Base-by-base conservation (phyloP, 768 basidiomycete species). In the Hemileccinum impolitum region DNA sequence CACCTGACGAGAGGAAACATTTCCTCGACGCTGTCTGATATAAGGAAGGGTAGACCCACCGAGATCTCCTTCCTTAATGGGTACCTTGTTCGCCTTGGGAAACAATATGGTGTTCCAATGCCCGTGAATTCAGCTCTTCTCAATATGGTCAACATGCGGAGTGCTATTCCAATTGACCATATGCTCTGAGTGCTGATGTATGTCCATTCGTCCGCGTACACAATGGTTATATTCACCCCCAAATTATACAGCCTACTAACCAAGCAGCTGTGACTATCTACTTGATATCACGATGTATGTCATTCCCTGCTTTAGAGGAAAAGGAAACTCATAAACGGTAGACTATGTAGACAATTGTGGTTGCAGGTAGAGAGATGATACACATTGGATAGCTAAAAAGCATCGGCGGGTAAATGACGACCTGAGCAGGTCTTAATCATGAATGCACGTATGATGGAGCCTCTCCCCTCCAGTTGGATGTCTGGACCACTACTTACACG, bases 61-160 rank as follows among this genome's bases (percentile, higher is more conserved):
- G 94, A 97, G 70, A 77, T 97, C 19, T 79, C 86, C 15, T 89
- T 72, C 58, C 73, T 96, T 58, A 93, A 90, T 51, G 94, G 94
- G 5, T 90, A 93, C 64, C 66, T 98, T 42, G 61, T 82, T 25
- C 68, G 71, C 8, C 68, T 92, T 8, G 94, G 87, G 21, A 56
- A 68, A 40, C 65, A 72, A 34, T 77, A 85, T 56, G 69, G 72
- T 6, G 70, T 93, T 26, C 65, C 69, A 15, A 86, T 84, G 61
- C 81, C 82, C 6, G 72, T 76, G 21, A 87, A 74, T 48, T 63
- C 73, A 2, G 69, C 73, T n/a, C 70, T 90, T 40, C 61, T 75
- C 32, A 71, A 81, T 44, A 70, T 90, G 54, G 69, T 89, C 52
- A 77, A 78, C 57, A 71, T 86, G 74, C 79, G 84, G 44, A 65